These are phyloP conservation scores for Carex arenaria DNA, from an alignment of 202 grass and related monocot genomes.

Conservation along the genomic window DNA sequence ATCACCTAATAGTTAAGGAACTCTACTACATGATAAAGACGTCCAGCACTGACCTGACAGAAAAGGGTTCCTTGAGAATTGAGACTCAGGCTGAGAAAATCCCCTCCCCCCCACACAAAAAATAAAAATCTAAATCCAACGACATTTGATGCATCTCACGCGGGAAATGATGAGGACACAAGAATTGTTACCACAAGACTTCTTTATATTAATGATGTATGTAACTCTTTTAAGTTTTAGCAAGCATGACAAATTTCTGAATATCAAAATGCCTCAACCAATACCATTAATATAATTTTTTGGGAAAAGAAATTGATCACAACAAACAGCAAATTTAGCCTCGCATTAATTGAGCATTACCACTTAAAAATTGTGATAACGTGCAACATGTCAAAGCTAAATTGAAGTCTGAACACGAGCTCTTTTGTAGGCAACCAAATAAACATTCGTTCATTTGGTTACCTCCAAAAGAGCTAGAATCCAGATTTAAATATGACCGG, in stretches of 20 bases:
- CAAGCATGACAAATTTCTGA: background rate
- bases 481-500: background rate
- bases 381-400: background rate
- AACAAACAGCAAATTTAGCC: background rate
- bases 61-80: too few relatives aligned
- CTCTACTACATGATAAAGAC: background rate
- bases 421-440: slow-evolving; percentile 16
- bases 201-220: background rate
- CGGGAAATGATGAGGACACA: background rate
- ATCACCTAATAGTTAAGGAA: background rate
- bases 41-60: background rate
- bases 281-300: background rate
- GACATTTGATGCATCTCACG: too few relatives aligned
- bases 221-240: background rate
- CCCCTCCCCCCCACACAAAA: too few relatives aligned
- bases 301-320: background rate
- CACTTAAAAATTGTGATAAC: background rate
- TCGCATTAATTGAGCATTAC: background rate
- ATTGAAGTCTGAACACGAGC: slow-evolving; percentile 1
- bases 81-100: background rate
- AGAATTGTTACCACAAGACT: background rate
- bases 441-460: background rate
- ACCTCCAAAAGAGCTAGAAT: slow-evolving; percentile 12
- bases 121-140: too few relatives aligned
- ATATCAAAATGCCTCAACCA: background rate